Evolutionary conservation across 345 rosid genomes (phyloP), one percentile per base, ranked within the genome.

Genomic region (Populus deltoides): DNA sequence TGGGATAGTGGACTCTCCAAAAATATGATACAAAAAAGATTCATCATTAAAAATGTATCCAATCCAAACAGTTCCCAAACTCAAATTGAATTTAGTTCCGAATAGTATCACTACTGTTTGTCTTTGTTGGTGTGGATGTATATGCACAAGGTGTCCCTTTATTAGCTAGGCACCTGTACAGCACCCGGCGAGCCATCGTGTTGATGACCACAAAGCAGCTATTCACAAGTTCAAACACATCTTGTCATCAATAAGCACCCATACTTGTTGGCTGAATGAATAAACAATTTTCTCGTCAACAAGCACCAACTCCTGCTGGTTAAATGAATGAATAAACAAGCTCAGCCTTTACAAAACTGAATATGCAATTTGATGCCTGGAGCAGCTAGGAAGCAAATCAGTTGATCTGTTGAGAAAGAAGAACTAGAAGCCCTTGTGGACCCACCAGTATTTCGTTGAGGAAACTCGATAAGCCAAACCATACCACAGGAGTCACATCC

Each of bases 341-440:
- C 59, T 22, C 43, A 35, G 6, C 43, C 47, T 33, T 18, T 27
- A 47, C 63, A 25, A 66, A 75, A n/a, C 20, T 66, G 51, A 68
- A 68, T 59, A 17, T 57, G 31, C 31, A 20, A 57, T 39, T 15
- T 17, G 18, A 41, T 36, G 57, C 55, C 66, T 57, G 27, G 5
- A 20, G 61, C 18, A n/a, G 22, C 8, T 2, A 6, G 24, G 38
- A 25, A 47, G 27, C 55, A 33, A 17, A 70, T 80, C 81, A 86
- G 84, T 80, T 83, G 49, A 90, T 79, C 80, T 90, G 92, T 80
- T 90, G 97, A 35, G 98, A 93, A 79, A 93, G 71, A 76, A 95
- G 97, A 72, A 95, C 96, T 17, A 95, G 92, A 82, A 95, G 96
- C 4, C 98, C 99, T 75, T 95, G 97, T 0, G 93, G 98, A 24